A percentile compares a stretch with the other conserved stretches of the same genome.
These are phyloP conservation scores for Naumovozyma dairenensis DNA, from an alignment of 805 yeast genomes.

Conservation along the genomic window DNA sequence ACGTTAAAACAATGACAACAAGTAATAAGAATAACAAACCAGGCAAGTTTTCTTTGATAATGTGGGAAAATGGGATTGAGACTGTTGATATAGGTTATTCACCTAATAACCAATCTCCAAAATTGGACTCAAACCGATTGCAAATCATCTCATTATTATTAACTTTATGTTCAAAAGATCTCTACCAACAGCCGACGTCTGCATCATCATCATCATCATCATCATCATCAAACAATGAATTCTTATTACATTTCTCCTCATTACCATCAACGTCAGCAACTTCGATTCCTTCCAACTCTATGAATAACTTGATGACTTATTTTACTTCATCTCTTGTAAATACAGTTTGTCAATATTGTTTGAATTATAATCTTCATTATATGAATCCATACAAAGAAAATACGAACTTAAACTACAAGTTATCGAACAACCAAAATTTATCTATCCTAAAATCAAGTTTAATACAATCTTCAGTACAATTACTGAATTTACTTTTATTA, in stretches of 20 bases:
- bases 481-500: constrained; percentile 42
- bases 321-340: constrained; percentile 45
- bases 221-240: constrained; percentile 32
- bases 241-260: constrained; percentile 48
- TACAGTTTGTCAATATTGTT: constrained; percentile 43
- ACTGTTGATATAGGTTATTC: constrained; percentile 24
- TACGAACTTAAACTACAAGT: constrained; percentile 10
- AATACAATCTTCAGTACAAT: constrained; percentile 49
- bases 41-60: too few species aligned
- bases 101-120: constrained; percentile 27
- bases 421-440: constrained; percentile 14
- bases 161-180: constrained; percentile 48
- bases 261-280: constrained; percentile 11
- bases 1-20: constrained; percentile 17
- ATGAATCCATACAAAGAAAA: constrained; percentile 9
- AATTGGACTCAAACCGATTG: constrained; percentile 52
- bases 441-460: constrained; percentile 32
- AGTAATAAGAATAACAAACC: constrained; percentile 14
- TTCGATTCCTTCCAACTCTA: not conserved
- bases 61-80: constrained; percentile 84
- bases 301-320: not conserved
- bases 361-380: constrained; percentile 28
- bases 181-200: constrained; percentile 35
- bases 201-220: constrained; percentile 9
- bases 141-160: constrained; percentile 57